Base-by-base conservation (phyloP, 768 basidiomycete species). In the Tulasnella sp. region DNA sequence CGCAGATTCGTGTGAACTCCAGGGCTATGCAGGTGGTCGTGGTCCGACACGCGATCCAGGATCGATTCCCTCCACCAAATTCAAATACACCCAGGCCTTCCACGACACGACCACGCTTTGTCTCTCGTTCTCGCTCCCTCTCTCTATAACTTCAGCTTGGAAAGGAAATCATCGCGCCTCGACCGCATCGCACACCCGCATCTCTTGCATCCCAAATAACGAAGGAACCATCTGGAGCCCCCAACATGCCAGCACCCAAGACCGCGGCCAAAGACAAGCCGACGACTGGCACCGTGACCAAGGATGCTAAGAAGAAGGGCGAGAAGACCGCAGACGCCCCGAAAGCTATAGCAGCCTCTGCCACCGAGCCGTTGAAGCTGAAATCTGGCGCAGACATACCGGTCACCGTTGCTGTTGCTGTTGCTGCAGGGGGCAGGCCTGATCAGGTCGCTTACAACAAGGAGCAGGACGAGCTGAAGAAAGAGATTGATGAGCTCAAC, bases 391-490 rank as follows among this genome's bases (percentile, higher is more conserved):
- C 64, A 29, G 53, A 63, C n/a, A 22, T 34, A 7, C 62, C 60
- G 22, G 56, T 42, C 15, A 49, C 51, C 50, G 55, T 45, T 24
- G 11, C 29, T 17, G 53, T 63, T 24, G 62, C 64, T 17, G 66
- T 56, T 15, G 57, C 67, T 34, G 25, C 43, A 1, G 11, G 19
- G 9, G 30, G 79, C 45, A 87, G 76, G 69, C 93, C 93, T 30
- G 92, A 96, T 78, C 92, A 91, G 72, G 78, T 77, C 49, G 74
- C 71, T n/a, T 86, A 86, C 69, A 88, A 96, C 54, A 78, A 76
- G 8, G 92, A 97, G 73, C 90, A 93, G 72, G 83, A 86, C 54
- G 80, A 72, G 66, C 74, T 93, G 64, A 91, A 86, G 71, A 72
- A 76, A 24, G 86, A 92, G 67, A 93, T 97, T 66, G 92, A 93